These are phyloP conservation scores for Penicillium daleae DNA, from an alignment of 495 filamentous ascomycete genomes.

Conservation along the genomic window DNA sequence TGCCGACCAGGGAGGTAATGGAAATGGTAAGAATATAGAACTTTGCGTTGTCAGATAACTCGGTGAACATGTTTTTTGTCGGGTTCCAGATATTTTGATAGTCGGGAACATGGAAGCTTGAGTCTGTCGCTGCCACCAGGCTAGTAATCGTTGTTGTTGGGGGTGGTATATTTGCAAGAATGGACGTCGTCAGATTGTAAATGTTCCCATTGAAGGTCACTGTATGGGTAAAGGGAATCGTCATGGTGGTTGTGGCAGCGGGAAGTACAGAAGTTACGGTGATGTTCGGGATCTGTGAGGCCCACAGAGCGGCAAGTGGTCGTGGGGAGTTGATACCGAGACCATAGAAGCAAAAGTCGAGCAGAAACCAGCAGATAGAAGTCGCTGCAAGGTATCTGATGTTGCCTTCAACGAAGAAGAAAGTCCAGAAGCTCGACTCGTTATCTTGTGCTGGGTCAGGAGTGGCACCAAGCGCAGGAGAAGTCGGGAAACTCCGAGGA, in stretches of 20 bases:
- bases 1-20: conserved; percentile 27
- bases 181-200: conserved; percentile 19
- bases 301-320: conserved; percentile 13
- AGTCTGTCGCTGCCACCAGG: conserved; percentile 9
- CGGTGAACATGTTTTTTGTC: conserved; percentile 24
- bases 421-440: conserved; percentile 29
- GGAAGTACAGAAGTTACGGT: background rate
- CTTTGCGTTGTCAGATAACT: conserved; percentile 27
- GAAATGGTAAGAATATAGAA: conserved; percentile 35
- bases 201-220: background rate
- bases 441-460: background rate
- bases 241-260: conserved; percentile 10
- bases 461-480: background rate
- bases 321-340: conserved; percentile 44
- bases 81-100: conserved; percentile 14
- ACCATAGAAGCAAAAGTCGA: conserved; percentile 50
- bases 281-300: background rate
- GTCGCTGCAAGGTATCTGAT: conserved; percentile 44
- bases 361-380: conserved; percentile 40
- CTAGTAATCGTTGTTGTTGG: conserved; percentile 10
- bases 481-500: background rate
- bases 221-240: background rate
- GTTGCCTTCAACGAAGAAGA: conserved; percentile 35
- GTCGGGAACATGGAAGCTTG: conserved; percentile 14
- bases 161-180: conserved; percentile 24